Evolutionary conservation across 768 basidiomycete species (phyloP).

Genomic region (Suillus plorans): DNA sequence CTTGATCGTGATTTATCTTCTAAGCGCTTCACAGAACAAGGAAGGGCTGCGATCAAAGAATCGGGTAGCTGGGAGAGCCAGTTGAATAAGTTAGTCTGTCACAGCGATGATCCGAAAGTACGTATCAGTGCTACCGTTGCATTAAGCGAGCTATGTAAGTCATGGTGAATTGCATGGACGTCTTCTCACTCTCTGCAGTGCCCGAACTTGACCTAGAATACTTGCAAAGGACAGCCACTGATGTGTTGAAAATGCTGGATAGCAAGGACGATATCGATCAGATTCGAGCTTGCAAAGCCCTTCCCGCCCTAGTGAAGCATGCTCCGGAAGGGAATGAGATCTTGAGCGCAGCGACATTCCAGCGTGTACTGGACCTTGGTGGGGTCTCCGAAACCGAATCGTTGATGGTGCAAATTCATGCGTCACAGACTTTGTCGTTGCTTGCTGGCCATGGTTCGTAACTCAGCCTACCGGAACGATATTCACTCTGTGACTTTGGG

Average conservation of each 20-base stretch:
- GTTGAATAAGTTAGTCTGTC: not conserved
- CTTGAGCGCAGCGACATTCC: conserved; percentile 1
- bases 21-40: not conserved
- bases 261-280: not conserved
- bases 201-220: not conserved
- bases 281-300: conserved; percentile 3
- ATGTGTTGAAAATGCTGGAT: conserved; percentile 1
- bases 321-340: not conserved
- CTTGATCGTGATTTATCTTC: not conserved
- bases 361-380: not conserved
- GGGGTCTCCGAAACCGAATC: not conserved
- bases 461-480: not conserved
- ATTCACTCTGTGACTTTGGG: not conserved
- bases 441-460: not conserved
- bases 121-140: not conserved
- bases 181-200: not conserved
- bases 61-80: not conserved
- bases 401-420: conserved; percentile 1
- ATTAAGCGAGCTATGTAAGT: conserved; percentile 2
- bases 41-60: conserved; percentile 1
- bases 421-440: conserved; percentile 1
- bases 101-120: not conserved
- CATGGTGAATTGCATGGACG: not conserved
- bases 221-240: not conserved
- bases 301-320: not conserved